Percentiles rank a stretch among this genome's conserved stretches.
Evolutionary conservation across 2,329 filamentous ascomycete genomes (phyloP).

Genomic region (Knufia fluminis): DNA sequence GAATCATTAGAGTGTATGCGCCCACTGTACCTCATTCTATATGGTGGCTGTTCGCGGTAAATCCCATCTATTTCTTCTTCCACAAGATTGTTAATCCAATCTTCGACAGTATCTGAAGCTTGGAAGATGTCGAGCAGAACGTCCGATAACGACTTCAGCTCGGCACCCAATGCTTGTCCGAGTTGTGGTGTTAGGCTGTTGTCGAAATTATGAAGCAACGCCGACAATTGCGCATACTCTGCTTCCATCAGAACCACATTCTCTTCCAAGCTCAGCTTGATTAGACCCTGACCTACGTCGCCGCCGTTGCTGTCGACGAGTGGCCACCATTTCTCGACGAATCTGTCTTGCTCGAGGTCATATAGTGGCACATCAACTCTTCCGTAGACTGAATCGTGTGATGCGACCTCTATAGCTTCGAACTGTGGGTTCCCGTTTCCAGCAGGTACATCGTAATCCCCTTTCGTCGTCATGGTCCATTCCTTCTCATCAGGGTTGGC

Average conservation of each 20-base stretch:
- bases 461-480: slow-evolving; percentile 40
- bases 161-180: slow-evolving; percentile 64
- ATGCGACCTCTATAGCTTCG: slow-evolving; percentile 39
- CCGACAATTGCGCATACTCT: slow-evolving; percentile 75
- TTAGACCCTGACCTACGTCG: slow-evolving; percentile 69
- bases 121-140: slow-evolving; percentile 91
- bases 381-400: slow-evolving; percentile 38
- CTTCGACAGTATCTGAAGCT: slow-evolving; percentile 69
- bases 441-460: slow-evolving; percentile 33
- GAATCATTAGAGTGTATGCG: slow-evolving; percentile 55
- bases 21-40: slow-evolving; percentile 50
- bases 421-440: slow-evolving; percentile 33
- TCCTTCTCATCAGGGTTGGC: slow-evolving; percentile 40
- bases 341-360: slow-evolving; percentile 65
- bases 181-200: slow-evolving; percentile 79
- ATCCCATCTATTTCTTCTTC: slow-evolving; percentile 97
- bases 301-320: slow-evolving; percentile 69
- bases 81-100: slow-evolving; percentile 87
- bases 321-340: slow-evolving; percentile 81
- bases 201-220: slow-evolving; percentile 75
- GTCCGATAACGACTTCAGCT: slow-evolving; percentile 72
- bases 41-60: slow-evolving; percentile 67
- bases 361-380: slow-evolving; percentile 74
- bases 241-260: slow-evolving; percentile 76
- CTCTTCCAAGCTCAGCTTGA: slow-evolving; percentile 77